Evolutionary conservation across 768 basidiomycete species (phyloP), one percentile per base, ranked within the genome.

Genomic region (Suillus cothurnatus): DNA sequence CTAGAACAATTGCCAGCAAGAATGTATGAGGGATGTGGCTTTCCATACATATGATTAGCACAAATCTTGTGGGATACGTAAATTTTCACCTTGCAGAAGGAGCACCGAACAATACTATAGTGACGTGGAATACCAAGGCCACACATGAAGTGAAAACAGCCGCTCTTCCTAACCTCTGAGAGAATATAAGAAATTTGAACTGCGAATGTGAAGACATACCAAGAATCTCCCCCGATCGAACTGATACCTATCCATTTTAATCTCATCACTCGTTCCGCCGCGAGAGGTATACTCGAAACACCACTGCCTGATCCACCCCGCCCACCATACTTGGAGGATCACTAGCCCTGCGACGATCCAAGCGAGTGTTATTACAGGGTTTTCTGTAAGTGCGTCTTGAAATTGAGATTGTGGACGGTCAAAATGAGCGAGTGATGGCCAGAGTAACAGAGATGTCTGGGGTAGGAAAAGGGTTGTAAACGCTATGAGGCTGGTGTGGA

Each of bases 381-480:
- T 84, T 3, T 78, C 71, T 0, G 93, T 94, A 66, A 95, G 73
- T 2, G 85, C 80, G 47, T 84, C 86, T 26, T 94, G 76, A 75
- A 93, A 91, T 2, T 83, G 83, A 66, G 88, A 86, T 70, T 93
- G 91, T 14, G 91, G 91, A 62, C 85, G 81, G 70, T 92, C 50
- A 4, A 17, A 5, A 5, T 28, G 90, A 7, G 74, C 75, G 71
- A 76, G 70, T 58, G 70, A 66, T 12, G 75, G 70, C 15, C 76
- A 78, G 64, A 81, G 78, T 31, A 87, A 71, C 53, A 81, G 78
- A 3, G 81, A 79, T 21, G 83, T 85, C 59, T 84, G 84, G n/a
- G 92, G 93, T n/a, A 94, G 81, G 73, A 86, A 88, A 61, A 94
- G 80, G 1, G 85, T 85, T 15, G 83, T 81, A 74, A 92, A 93